Evolutionary conservation across 192 early-diverging fungal species (phyloP).

Genomic region (Dimargaris xerosporica): DNA sequence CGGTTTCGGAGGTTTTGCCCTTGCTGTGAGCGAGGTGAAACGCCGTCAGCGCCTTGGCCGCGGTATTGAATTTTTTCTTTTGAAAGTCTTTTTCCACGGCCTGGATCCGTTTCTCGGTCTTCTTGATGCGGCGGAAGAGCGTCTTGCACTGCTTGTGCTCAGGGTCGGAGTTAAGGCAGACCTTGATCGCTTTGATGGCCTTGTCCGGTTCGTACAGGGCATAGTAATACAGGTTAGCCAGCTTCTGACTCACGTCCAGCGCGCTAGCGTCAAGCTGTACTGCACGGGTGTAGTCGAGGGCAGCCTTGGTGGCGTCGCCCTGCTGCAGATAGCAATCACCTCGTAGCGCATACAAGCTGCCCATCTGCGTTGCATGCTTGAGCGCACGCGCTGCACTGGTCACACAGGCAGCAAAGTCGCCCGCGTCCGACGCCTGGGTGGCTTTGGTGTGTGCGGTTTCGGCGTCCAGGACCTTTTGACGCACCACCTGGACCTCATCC

Average conservation of each 20-base stretch:
- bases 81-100: slow-evolving; percentile 37
- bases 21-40: slow-evolving; percentile 13
- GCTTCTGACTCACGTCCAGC: slow-evolving; percentile 36
- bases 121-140: slow-evolving; percentile 53
- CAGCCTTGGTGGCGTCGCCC: slow-evolving; percentile 72
- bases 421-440: slow-evolving; percentile 20
- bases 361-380: slow-evolving; percentile 33
- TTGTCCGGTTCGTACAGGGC: slow-evolving; percentile 50
- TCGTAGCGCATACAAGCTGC: slow-evolving; percentile 41
- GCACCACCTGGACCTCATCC: not conserved
- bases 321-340: slow-evolving; percentile 56
- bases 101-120: slow-evolving; percentile 51
- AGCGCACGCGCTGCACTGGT: slow-evolving; percentile 33
- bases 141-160: slow-evolving; percentile 82
- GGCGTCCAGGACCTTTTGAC: slow-evolving; percentile 27
- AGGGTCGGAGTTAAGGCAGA: slow-evolving; percentile 79
- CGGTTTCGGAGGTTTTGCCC: slow-evolving; percentile 13
- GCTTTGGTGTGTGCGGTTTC: slow-evolving; percentile 24
- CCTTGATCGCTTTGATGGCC: slow-evolving; percentile 55
- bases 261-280: slow-evolving; percentile 57
- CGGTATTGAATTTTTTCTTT: slow-evolving; percentile 40
- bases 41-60: slow-evolving; percentile 16
- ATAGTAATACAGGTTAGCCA: slow-evolving; percentile 59
- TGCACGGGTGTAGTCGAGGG: slow-evolving; percentile 60
- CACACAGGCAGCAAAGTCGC: slow-evolving; percentile 38